Conservation (phyloP, 306 rosid species). For the Prinsepia uniflora region DNA sequence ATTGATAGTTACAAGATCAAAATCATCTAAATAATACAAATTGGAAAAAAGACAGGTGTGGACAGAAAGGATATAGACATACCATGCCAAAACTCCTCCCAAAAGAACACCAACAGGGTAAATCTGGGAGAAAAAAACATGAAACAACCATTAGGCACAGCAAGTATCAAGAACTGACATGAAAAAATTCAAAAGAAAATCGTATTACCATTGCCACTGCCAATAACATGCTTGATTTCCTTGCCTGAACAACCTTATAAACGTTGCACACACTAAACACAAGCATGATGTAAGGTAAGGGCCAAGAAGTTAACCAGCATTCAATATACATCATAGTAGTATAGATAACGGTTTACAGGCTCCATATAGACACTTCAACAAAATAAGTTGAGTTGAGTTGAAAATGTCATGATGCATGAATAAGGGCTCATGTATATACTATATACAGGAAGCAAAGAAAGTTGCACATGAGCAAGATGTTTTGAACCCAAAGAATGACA, state of each 20-base stretch:
- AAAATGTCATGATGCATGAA: slow-evolving; percentile 3
- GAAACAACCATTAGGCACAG: slow-evolving; percentile 15
- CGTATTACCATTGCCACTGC: slow-evolving; percentile 85
- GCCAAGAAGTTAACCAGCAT: not conserved
- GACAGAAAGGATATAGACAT: slow-evolving; percentile 28
- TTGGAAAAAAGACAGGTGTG: not conserved
- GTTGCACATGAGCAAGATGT: slow-evolving; percentile 7
- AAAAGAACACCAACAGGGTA: slow-evolving; percentile 72
- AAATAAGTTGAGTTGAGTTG: not conserved
- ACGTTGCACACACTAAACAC: slow-evolving; percentile 67
- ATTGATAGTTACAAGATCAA: slow-evolving; percentile 10
- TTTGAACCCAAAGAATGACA: slow-evolving; percentile 29
- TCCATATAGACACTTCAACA: slow-evolving; percentile 10
- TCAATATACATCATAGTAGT: not conserved
- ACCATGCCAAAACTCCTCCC: slow-evolving; percentile 81
- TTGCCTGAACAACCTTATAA: slow-evolving; percentile 71
- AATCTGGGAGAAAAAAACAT: slow-evolving; percentile 51
- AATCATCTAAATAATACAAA: slow-evolving; percentile 11
- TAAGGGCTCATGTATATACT: not conserved
- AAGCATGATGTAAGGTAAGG: slow-evolving; percentile 22
- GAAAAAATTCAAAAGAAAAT: slow-evolving; percentile 8
- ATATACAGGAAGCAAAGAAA: not conserved
- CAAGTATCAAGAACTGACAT: slow-evolving; percentile 20
- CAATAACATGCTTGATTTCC: slow-evolving; percentile 68
- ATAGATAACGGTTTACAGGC: not conserved